Base-by-base conservation (phyloP, 441 rosid species). In the Rhodomyrtus psidioides region DNA sequence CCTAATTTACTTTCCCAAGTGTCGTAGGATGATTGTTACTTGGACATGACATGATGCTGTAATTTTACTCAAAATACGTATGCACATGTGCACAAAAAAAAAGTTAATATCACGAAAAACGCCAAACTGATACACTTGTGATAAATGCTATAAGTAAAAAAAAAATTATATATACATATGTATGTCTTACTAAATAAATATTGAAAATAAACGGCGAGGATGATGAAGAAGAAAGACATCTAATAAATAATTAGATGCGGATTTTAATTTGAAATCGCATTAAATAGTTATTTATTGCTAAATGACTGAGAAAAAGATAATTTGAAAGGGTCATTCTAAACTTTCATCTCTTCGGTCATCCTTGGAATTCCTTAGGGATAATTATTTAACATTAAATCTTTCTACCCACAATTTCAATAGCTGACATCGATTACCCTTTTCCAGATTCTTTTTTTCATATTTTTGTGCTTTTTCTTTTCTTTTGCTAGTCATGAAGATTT, bases 121-220 rank as follows among this genome's bases (percentile, higher is more conserved):
- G n/a, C n/a, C n/a, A n/a, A n/a, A n/a, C n/a, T n/a, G n/a, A n/a
- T n/a, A n/a, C n/a, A n/a, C n/a, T n/a, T n/a, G n/a, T n/a, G n/a
- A n/a, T n/a, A 3, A 15, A 15, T 28, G 39, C 74, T 19, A 6
- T 7, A 1, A 30, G 9, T 4, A 62, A 15, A 30, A 16, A 19
- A 34, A 60, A 14, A 16, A 9, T 3, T 9, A 0, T 46, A 12
- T 49, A 10, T 49, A 2, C 0, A 5, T 30, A 5, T 10, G 1
- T 9, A 2, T 62, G 19, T 30, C 24, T 28, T 30, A 62, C 30
- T 8, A 62, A 30, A 30, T 62, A 62, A 30, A 28, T 5, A 12
- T 7, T 8, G 75, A 17, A 28, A 62, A 30, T 30, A 16, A 28
- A 62, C 24, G 21, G 1, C 7, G 7, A 30, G 12, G 21, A 0